These are phyloP conservation scores for Jackrogersella minutella DNA, from an alignment of 495 filamentous ascomycete genomes.

Conservation along the genomic window DNA sequence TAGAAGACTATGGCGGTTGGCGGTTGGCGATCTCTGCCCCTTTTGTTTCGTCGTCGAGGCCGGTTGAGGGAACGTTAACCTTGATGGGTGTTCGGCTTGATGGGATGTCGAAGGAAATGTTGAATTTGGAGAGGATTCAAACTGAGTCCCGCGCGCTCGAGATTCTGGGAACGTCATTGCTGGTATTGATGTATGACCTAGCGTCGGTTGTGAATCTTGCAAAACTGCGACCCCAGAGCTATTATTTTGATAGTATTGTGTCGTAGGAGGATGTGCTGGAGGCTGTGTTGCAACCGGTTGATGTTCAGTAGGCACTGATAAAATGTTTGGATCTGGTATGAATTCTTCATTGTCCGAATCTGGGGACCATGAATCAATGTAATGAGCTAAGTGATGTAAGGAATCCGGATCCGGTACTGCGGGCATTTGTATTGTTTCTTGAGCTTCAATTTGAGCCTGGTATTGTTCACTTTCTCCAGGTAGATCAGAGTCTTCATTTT, in stretches of 20 bases:
- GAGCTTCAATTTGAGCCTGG: conserved; percentile 1
- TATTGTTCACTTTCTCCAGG: conserved; percentile 18
- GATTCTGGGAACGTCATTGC: conserved; percentile 35
- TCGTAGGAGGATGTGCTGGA: conserved; percentile 7
- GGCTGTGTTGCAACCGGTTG: conserved; percentile 12
- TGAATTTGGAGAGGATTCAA: conserved; percentile 17
- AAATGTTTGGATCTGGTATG: conserved; percentile 42
- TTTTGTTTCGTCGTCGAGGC: conserved; percentile 12
- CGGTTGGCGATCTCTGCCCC: conserved; percentile 5
- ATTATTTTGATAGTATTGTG: conserved; percentile 31
- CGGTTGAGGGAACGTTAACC: conserved; percentile 3
- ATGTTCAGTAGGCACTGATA: conserved; percentile 32
- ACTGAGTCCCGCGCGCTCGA: conserved; percentile 17
- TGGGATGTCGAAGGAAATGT: conserved; percentile 19
- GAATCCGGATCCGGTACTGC: background rate
- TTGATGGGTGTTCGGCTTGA: conserved; percentile 9
- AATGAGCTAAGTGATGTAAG: conserved; percentile 1
- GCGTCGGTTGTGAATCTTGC: conserved; percentile 15
- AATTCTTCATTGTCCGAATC: conserved; percentile 45
- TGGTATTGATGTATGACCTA: conserved; percentile 17
- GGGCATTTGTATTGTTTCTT: background rate
- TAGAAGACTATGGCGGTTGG: conserved; percentile 38
- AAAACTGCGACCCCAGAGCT: conserved; percentile 23
- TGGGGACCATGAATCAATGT: background rate
- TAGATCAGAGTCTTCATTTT: conserved; percentile 28